Evolutionary conservation across 768 basidiomycete genomes (phyloP), one percentile per base, ranked within the genome.

Genomic region (Floccularia luteovirens): DNA sequence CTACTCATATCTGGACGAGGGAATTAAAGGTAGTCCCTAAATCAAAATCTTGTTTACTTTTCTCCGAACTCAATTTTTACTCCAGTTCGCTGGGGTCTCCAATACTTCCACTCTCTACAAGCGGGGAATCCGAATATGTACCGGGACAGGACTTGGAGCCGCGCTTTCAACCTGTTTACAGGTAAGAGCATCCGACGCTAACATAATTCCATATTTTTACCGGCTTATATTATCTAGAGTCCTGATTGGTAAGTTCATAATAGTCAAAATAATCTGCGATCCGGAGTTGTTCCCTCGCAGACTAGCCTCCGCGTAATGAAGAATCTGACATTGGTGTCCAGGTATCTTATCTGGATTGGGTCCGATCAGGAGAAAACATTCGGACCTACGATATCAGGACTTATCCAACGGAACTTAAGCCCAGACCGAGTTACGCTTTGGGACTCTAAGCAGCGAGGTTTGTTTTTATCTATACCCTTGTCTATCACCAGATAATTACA

Each of bases 361-460:
- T 87, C 85, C 32, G 81, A 87, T 54, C 86, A 88, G 56, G 85
- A 84, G 54, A 86, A 83, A 62, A 89, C 87, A 2, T 89, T 90
- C 49, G 87, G 87, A 2, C 79, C 82, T 17, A 89, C 84, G 16
- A 85, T 90, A 41, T 71, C 77, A 41, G 74, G 73, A 21, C 69
- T 90, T 28, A 86, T 90, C 46, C 73, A 74, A 45, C 66, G 69
- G 41, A 74, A 83, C 50, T 53, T 90, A 6, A 75, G 71, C 12
- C 79, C 83, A 8, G 82, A 85, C 44, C 79, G 86, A 19, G 67
- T 77, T 30, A 75, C 76, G 4, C 67, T 90, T 16, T 90, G 87
- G 87, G 87, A 90, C 58, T 82, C 79, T 10, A 88, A 79, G 57
- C 57, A 70, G 47, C 70, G 78, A 57, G 83, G 85, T 63, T 19